Percentiles rank a stretch among this genome's conserved stretches.
Evolutionary conservation across 352 stramenopile species (phyloP).

Genomic region (Pelagophyceae sp.): DNA sequence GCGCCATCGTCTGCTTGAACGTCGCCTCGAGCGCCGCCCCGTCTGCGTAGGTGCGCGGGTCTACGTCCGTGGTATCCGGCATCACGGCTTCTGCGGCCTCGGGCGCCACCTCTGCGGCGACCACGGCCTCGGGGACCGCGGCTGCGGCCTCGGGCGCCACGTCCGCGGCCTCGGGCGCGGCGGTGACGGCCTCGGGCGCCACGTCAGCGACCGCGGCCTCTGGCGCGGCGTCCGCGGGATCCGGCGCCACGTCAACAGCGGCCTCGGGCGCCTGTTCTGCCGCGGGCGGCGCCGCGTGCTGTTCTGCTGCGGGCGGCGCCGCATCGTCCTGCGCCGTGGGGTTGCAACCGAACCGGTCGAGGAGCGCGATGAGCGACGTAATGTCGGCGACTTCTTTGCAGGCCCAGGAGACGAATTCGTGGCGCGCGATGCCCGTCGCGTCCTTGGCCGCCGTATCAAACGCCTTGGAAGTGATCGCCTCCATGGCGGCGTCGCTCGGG

Average conservation of each 20-base stretch:
- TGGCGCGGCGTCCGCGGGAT: neutral
- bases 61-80: neutral
- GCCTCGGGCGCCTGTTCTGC: no score
- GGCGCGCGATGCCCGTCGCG: neutral
- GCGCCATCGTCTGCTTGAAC: neutral
- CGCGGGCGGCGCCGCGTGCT: neutral
- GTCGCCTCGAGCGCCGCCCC: neutral
- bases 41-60: no score
- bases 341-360: neutral
- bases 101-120: neutral
- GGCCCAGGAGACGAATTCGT: conserved; percentile 5
- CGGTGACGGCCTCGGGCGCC: neutral
- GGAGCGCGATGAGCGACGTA: neutral
- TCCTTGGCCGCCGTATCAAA: neutral
- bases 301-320: neutral
- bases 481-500: neutral
- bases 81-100: neutral
- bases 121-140: neutral
- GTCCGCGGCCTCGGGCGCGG: neutral
- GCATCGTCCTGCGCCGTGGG: neutral
- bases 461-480: neutral
- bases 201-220: neutral
- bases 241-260: no score
- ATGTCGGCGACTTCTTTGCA: neutral
- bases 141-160: neutral